A percentile compares a stretch with the other conserved stretches of the same genome.
These are phyloP conservation scores for Ceratocystis variospora DNA, from an alignment of 2,329 filamentous ascomycete species.

Conservation along the genomic window DNA sequence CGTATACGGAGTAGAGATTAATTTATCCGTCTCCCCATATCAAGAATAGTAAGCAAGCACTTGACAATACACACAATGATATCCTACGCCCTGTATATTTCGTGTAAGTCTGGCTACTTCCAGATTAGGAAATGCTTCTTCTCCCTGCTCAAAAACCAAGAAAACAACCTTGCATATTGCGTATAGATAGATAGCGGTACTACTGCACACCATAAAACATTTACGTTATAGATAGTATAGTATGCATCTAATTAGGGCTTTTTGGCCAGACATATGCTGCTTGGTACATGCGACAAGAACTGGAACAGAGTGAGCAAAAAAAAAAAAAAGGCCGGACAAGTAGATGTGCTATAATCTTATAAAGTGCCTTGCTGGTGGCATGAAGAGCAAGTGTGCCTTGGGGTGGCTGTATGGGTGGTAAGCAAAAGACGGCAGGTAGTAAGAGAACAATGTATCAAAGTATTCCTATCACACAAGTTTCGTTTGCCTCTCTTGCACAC, in stretches of 20 bases:
- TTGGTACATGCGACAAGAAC: neutral
- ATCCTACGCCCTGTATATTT: neutral
- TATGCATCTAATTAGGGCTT: neutral
- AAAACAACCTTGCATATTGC: neutral
- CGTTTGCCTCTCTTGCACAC: too few relatives aligned
- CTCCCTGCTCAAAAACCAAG: neutral
- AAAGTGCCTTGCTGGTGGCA: too few relatives aligned
- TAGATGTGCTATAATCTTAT: too few relatives aligned
- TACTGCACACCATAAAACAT: neutral
- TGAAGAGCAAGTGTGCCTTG: neutral
- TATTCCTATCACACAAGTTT: too few relatives aligned
- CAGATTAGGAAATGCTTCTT: neutral
- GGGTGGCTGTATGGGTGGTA: neutral
- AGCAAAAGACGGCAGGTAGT: neutral
- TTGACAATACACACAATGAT: neutral
- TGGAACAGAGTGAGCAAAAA: neutral
- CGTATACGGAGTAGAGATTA: too few relatives aligned
- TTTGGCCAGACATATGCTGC: neutral
- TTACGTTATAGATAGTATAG: neutral
- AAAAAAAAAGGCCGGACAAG: too few relatives aligned
- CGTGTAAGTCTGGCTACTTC: neutral
- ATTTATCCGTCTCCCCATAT: too few relatives aligned
- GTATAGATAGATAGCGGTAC: neutral
- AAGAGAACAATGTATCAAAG: neutral
- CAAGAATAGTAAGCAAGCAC: neutral